These are phyloP conservation scores for Monosporascus ibericus DNA, from an alignment of 2,329 filamentous ascomycete species.

Conservation along the genomic window DNA sequence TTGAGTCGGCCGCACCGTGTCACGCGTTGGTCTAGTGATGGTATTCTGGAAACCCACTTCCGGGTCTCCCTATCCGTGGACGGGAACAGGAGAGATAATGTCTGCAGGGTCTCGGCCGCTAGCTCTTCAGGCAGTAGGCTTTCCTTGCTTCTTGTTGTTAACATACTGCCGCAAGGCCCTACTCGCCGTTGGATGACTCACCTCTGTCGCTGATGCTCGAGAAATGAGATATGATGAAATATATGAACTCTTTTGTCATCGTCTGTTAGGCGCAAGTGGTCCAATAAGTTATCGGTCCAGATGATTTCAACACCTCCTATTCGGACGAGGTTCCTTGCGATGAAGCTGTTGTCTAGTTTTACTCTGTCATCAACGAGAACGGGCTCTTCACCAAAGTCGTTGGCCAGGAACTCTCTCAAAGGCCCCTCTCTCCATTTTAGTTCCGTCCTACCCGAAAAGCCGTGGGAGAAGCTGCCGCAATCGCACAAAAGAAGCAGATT, in stretches of 20 bases:
- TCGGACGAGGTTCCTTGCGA: constrained; percentile 14
- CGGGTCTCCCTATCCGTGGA: not conserved
- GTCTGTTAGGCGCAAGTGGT: constrained; percentile 33
- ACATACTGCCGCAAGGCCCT: not conserved
- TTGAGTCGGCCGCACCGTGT: constrained; percentile 24
- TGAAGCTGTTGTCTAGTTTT: constrained; percentile 9
- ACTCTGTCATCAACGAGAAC: not conserved
- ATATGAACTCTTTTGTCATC: constrained; percentile 32
- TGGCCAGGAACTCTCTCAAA: not conserved
- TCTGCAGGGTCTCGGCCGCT: constrained; percentile 30
- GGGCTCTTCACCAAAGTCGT: not conserved
- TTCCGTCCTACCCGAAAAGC: constrained; percentile 4
- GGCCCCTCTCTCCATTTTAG: not conserved
- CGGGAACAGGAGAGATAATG: constrained; percentile 32
- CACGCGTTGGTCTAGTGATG: constrained; percentile 20
- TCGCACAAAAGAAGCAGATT: constrained; percentile 2
- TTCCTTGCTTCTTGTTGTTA: not conserved
- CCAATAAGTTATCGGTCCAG: constrained; percentile 33
- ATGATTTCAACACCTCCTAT: constrained; percentile 30
- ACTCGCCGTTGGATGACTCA: not conserved
- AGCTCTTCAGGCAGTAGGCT: constrained; percentile 24
- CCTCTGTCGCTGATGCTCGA: constrained; percentile 20
- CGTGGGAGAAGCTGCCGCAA: not conserved
- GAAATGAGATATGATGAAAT: constrained; percentile 34
- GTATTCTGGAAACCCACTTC: not conserved